Conservation (phyloP, 441 rosid species). For the Gossypium lobatum region DNA sequence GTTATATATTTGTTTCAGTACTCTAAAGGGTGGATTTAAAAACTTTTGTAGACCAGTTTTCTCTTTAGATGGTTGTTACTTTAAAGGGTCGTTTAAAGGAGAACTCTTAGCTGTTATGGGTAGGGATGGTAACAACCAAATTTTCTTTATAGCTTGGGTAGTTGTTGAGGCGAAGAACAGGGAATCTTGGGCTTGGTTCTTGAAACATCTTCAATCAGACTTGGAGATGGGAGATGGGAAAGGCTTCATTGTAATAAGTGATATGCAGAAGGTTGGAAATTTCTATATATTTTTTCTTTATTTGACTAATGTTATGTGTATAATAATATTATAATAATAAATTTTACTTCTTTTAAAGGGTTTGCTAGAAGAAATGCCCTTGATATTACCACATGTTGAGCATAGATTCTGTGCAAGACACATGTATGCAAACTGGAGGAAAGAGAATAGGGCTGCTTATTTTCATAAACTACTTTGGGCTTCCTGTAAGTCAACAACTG, state of each 20-base stretch:
- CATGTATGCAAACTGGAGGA: background rate
- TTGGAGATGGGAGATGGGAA: background rate
- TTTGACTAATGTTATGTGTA: too few relatives aligned
- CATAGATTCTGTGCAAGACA: background rate
- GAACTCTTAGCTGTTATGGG: too few relatives aligned
- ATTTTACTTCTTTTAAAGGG: background rate
- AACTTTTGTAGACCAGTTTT: background rate
- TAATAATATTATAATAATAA: too few relatives aligned
- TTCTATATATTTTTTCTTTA: background rate
- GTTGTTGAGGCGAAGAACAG: background rate
- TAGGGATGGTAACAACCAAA: background rate
- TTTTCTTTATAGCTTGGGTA: background rate
- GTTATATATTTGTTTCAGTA: background rate
- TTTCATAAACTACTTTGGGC: background rate
- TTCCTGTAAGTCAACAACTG: background rate
- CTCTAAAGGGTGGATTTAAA: background rate
- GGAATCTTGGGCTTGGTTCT: background rate
- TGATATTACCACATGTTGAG: background rate
- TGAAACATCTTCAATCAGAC: background rate
- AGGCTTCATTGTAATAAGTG: background rate
- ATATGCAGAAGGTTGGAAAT: background rate
- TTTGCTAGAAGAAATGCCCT: background rate
- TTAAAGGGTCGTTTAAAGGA: background rate
- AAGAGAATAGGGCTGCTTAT: too few relatives aligned
- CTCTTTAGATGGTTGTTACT: background rate